phyloP scores from a whole-genome alignment of 2,329 filamentous ascomycete species.

The Aplosporella prunicola region DNA sequence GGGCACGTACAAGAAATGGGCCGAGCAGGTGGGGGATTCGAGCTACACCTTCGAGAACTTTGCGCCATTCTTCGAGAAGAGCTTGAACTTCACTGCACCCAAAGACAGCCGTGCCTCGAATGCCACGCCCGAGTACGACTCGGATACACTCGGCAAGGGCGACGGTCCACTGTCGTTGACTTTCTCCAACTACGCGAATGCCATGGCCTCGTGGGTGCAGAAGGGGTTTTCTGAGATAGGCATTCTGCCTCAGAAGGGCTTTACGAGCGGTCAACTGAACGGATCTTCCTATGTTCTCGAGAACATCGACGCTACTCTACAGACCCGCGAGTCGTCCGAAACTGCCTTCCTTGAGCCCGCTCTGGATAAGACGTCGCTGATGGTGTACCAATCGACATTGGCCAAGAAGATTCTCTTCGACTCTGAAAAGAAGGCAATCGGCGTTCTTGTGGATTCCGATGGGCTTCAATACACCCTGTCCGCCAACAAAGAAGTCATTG shows the following conservation, averaged over 20 bases:
- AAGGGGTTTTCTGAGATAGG: conserved; percentile 14
- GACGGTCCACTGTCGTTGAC: conserved; percentile 14
- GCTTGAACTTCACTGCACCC: conserved; percentile 13
- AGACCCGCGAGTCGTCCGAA: conserved; percentile 14
- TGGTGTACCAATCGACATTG: conserved; percentile 7
- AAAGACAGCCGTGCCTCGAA: too few species aligned
- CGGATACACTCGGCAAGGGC: too few species aligned
- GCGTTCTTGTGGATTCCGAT: conserved; percentile 14
- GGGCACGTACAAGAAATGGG: conserved; percentile 13
- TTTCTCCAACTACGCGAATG: conserved; percentile 16
- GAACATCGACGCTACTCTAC: conserved; percentile 11
- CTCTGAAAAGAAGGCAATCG: conserved; percentile 16
- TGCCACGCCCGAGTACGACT: too few species aligned
- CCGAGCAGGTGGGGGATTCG: conserved; percentile 14
- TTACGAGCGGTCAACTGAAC: conserved; percentile 15
- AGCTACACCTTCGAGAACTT: conserved; percentile 15
- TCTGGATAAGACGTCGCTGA: conserved; percentile 11
- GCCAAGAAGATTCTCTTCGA: conserved; percentile 17
- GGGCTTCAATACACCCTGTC: conserved; percentile 13
- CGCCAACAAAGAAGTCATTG: conserved; percentile 34
- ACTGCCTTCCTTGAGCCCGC: conserved; percentile 15
- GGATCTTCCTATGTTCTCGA: conserved; percentile 14
- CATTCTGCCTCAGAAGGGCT: conserved; percentile 13
- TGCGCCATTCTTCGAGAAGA: conserved; percentile 15
- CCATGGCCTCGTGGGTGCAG: conserved; percentile 14